A percentile compares a stretch with the other conserved stretches of the same genome.
These are phyloP conservation scores for Fusarium napiforme DNA, from an alignment of 2,329 filamentous ascomycete genomes.

Conservation along the genomic window DNA sequence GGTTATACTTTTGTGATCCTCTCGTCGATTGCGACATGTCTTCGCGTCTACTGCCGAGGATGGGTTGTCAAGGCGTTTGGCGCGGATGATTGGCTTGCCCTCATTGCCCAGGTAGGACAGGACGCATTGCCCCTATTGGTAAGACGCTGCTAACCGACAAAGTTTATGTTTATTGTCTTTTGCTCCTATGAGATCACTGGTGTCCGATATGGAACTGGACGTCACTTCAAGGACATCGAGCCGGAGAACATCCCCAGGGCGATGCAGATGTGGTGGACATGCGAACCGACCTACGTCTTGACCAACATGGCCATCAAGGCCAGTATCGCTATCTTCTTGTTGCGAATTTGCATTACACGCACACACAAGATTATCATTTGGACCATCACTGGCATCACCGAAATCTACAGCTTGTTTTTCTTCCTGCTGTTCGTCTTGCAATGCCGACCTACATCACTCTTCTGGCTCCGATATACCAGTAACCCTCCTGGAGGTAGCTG, in stretches of 20 bases:
- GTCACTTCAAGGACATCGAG: conserved; percentile 1
- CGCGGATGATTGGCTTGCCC: conserved; percentile 49
- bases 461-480: conserved; percentile 49
- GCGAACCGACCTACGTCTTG: conserved; percentile 55
- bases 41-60: conserved; percentile 49
- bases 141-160: background rate
- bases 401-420: conserved; percentile 51
- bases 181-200: conserved; percentile 3
- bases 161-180: conserved; percentile 20
- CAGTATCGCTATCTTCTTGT: conserved; percentile 53
- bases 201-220: conserved; percentile 14
- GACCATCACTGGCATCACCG: conserved; percentile 37
- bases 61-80: conserved; percentile 49
- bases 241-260: conserved; percentile 37
- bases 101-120: conserved; percentile 46
- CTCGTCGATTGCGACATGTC: conserved; percentile 45
- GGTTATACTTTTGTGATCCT: conserved; percentile 49
- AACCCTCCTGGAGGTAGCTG: conserved; percentile 11
- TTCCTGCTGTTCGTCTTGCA: conserved; percentile 55
- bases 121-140: background rate
- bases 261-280: conserved; percentile 55
- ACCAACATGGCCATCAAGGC: conserved; percentile 51
- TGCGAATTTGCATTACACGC: conserved; percentile 50
- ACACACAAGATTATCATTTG: conserved; percentile 10
- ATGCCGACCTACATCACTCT: conserved; percentile 52